A percentile compares a stretch with the other conserved stretches of the same genome.
Conservation (phyloP, 768 basidiomycete genomes). For the Pleurotus ostreatus region DNA sequence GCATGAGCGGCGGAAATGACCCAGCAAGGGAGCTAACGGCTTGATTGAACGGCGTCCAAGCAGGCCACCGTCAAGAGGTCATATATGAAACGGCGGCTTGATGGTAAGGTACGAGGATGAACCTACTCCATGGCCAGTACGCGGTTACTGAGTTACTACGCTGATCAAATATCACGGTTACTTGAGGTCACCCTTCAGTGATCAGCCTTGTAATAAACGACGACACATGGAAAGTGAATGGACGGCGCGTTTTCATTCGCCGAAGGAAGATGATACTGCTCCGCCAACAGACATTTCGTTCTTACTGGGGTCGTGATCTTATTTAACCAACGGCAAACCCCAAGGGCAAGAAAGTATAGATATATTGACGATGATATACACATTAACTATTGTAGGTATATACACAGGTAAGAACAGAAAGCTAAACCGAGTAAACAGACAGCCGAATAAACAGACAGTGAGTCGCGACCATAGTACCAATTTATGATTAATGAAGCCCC, state of each 20-base stretch:
- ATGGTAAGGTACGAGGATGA: neutral
- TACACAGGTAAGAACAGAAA: neutral
- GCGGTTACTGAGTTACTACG: neutral
- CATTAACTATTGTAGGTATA: neutral
- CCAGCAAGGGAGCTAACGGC: constrained; percentile 77
- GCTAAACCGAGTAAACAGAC: neutral
- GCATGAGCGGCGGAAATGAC: constrained; percentile 46
- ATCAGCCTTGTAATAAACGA: constrained; percentile 7
- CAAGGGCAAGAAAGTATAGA: neutral
- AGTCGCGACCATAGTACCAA: neutral
- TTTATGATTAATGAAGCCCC: neutral
- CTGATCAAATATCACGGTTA: neutral
- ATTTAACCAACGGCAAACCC: neutral
- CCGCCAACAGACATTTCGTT: neutral
- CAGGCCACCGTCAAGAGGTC: constrained; percentile 69
- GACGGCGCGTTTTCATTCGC: constrained; percentile 49
- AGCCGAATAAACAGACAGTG: neutral
- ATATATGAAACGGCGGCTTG: neutral
- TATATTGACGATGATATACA: neutral
- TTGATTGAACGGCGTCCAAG: constrained; percentile 65
- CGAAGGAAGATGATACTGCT: no score
- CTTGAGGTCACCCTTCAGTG: no score
- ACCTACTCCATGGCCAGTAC: constrained; percentile 41
- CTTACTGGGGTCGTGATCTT: neutral
- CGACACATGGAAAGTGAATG: constrained; percentile 75